Conservation (phyloP, 1,284 basidiomycete species). For the Leccinum fallax region DNA sequence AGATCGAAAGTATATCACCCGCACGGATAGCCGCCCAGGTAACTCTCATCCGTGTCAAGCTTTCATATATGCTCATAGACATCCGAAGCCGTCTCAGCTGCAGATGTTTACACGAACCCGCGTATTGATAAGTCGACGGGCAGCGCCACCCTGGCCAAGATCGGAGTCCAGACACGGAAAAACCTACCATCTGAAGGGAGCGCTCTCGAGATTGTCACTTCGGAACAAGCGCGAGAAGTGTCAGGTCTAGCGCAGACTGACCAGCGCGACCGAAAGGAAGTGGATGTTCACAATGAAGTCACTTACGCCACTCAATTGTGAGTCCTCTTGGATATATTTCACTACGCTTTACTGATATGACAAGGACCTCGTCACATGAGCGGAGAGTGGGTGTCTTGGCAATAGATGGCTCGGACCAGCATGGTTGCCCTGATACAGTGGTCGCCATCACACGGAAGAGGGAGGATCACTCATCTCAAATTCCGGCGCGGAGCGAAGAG, state of each 20-base stretch:
- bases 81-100: neutral
- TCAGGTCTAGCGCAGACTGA: neutral
- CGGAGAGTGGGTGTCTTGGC: neutral
- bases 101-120: neutral
- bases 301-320: neutral
- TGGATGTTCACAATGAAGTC: neutral
- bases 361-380: slow-evolving; percentile 8
- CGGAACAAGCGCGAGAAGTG: neutral
- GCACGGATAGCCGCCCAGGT: slow-evolving; percentile 1
- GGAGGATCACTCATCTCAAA: neutral
- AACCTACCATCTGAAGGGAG: neutral
- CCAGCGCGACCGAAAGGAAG: neutral
- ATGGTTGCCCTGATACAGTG: neutral
- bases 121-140: neutral
- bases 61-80: slow-evolving; percentile 1
- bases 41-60: neutral
- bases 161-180: neutral
- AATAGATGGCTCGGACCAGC: neutral
- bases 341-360: neutral
- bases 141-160: neutral
- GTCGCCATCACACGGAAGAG: neutral
- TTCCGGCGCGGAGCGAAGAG: neutral
- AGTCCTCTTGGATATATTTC: neutral
- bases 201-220: neutral
- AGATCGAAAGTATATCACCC: neutral